Evolutionary conservation across 495 filamentous ascomycete species (phyloP).

Genomic region (Extremus antarcticus): DNA sequence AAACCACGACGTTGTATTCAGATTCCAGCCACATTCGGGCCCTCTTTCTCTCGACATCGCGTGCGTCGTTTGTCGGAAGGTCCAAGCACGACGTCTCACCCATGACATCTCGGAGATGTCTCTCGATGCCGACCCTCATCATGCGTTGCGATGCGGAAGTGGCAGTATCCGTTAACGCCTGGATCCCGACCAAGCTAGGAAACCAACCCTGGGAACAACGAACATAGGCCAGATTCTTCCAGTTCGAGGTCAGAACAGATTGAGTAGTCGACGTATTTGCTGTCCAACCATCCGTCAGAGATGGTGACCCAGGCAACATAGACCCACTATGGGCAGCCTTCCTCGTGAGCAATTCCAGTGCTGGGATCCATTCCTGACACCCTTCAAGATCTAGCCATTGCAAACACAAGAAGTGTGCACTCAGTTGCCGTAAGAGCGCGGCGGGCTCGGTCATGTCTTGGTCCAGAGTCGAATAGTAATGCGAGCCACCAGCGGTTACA

Average conservation of each 20-base stretch:
- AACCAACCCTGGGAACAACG: conserved; percentile 14
- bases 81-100: not conserved
- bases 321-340: too few species aligned
- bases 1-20: not conserved
- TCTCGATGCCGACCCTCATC: not conserved
- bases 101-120: not conserved
- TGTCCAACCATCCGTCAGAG: not conserved
- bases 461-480: conserved; percentile 54
- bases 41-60: not conserved
- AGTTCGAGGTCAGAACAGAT: not conserved
- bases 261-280: not conserved
- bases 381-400: conserved; percentile 75
- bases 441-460: conserved; percentile 62
- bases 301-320: too few species aligned
- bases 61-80: not conserved
- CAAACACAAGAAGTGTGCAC: conserved; percentile 54
- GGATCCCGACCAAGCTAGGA: conserved; percentile 1
- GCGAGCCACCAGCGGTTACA: conserved; percentile 50
- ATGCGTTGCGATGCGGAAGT: not conserved
- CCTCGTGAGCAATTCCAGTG: conserved; percentile 32
- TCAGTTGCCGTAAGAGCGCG: conserved; percentile 55
- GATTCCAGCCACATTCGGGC: conserved; percentile 9
- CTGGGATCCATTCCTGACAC: conserved; percentile 58
- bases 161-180: not conserved
- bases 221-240: conserved; percentile 13